Conservation (phyloP, 768 basidiomycete species). For the Calvatia gigantea region DNA sequence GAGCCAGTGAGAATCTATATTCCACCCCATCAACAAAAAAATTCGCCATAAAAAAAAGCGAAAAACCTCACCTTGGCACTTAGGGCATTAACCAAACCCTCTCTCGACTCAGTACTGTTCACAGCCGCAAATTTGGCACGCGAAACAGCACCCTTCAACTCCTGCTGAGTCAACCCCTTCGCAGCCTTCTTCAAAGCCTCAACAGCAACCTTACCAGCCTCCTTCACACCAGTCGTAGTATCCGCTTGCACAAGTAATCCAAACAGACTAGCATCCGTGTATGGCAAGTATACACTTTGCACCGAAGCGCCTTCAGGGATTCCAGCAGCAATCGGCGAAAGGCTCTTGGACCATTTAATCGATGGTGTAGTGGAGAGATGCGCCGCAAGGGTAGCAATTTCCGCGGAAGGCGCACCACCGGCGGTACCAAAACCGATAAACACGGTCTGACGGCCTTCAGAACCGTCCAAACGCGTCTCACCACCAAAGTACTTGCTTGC, state of each 20-base stretch:
- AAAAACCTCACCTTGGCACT: slow-evolving; percentile 68
- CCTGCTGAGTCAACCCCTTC: slow-evolving; percentile 58
- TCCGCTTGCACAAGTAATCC: slow-evolving; percentile 77
- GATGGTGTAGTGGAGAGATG: slow-evolving; percentile 76
- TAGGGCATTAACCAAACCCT: slow-evolving; percentile 58
- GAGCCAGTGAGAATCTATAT: slow-evolving; percentile 56
- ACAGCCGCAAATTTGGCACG: slow-evolving; percentile 89
- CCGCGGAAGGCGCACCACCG: slow-evolving; percentile 52
- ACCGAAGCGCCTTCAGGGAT: slow-evolving; percentile 62
- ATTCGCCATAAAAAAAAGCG: slow-evolving; percentile 7
- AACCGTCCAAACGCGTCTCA: slow-evolving; percentile 70
- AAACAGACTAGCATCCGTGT: slow-evolving; percentile 89
- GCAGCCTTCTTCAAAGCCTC: slow-evolving; percentile 64
- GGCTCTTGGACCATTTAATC: slow-evolving; percentile 83
- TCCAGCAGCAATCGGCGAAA: slow-evolving; percentile 62
- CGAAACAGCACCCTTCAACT: slow-evolving; percentile 75
- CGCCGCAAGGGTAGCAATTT: slow-evolving; percentile 74
- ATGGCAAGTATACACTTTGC: slow-evolving; percentile 75
- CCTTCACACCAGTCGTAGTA: slow-evolving; percentile 58
- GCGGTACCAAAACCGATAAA: slow-evolving; percentile 88
- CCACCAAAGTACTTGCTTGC: slow-evolving; percentile 70
- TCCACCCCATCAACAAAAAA: slow-evolving; percentile 5
- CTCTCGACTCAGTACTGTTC: slow-evolving; percentile 60
- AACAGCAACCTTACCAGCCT: slow-evolving; percentile 68
- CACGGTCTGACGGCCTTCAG: slow-evolving; percentile 65